These are phyloP conservation scores for Yarrowia galli DNA, from an alignment of 1,139 yeast species.

Conservation along the genomic window DNA sequence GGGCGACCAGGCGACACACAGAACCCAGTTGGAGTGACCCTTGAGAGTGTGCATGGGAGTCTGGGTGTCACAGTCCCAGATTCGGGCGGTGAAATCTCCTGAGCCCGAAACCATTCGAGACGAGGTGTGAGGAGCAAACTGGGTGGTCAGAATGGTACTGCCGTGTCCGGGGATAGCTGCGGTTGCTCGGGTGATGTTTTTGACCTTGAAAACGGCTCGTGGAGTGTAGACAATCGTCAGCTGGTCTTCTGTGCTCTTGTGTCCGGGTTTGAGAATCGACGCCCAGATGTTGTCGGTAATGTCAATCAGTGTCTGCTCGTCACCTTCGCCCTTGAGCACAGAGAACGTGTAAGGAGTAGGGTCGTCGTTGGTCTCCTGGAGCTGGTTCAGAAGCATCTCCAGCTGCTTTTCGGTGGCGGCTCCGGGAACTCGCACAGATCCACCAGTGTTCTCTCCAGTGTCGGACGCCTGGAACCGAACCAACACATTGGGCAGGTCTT, in stretches of 20 bases:
- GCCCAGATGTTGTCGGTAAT: conserved; percentile 77
- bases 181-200: conserved; percentile 87
- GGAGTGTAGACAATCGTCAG: conserved; percentile 92
- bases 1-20: conserved; percentile 93
- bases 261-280: conserved; percentile 83
- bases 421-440: conserved; percentile 91
- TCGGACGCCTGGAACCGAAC: conserved; percentile 93
- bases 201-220: conserved; percentile 91
- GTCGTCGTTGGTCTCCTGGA: conserved; percentile 63
- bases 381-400: conserved; percentile 82
- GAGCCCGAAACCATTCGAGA: conserved; percentile 93
- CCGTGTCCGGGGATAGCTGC: conserved; percentile 97
- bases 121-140: conserved; percentile 90
- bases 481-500: conserved; percentile 83
- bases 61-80: conserved; percentile 97
- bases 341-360: conserved; percentile 92
- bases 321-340: conserved; percentile 58
- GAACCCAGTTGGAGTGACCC: conserved; percentile 94
- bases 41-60: conserved; percentile 81
- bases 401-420: conserved; percentile 83
- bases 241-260: conserved; percentile 91
- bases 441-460: conserved; percentile 88
- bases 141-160: conserved; percentile 87
- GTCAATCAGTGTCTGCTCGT: conserved; percentile 63
- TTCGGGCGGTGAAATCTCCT: conserved; percentile 96